Percentiles rank a stretch among this genome's conserved stretches.
phyloP scores from a whole-genome alignment of 1,139 yeast genomes.

The Hemisphaericaspora subhashii region DNA sequence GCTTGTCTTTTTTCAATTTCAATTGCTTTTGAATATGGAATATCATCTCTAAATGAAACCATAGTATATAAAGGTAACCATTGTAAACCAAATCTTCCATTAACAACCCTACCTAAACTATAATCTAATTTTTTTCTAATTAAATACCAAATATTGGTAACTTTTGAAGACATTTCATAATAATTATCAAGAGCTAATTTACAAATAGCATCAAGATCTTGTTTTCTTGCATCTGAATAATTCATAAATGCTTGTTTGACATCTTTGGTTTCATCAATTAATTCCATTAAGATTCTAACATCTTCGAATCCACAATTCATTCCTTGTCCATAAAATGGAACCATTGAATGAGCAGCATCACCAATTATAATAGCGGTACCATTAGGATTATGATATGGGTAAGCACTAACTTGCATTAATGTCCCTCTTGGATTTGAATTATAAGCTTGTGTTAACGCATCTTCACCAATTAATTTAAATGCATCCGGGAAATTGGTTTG shows the following conservation, averaged over 20 bases:
- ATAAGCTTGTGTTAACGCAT: constrained; percentile 52
- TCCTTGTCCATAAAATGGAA: constrained; percentile 96
- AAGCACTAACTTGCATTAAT: constrained; percentile 64
- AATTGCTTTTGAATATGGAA: constrained; percentile 72
- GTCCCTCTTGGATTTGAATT: constrained; percentile 71
- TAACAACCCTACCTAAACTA: constrained; percentile 51
- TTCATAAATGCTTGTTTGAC: constrained; percentile 52
- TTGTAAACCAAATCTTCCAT: constrained; percentile 43
- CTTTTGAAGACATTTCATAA: constrained; percentile 85
- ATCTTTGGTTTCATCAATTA: constrained; percentile 46
- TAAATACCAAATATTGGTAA: constrained; percentile 61
- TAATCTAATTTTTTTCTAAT: constrained; percentile 70
- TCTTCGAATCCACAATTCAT: constrained; percentile 97
- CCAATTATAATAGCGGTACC: constrained; percentile 75
- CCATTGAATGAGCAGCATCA: constrained; percentile 97
- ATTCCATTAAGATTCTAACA: constrained; percentile 62
- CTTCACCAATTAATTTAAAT: constrained; percentile 60
- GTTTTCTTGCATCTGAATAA: constrained; percentile 58
- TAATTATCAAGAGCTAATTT: constrained; percentile 80
- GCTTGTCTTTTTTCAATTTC: constrained; percentile 52
- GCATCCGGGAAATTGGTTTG: constrained; percentile 72
- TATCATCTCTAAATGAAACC: constrained; percentile 87
- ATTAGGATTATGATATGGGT: constrained; percentile 64
- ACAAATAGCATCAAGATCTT: constrained; percentile 73
- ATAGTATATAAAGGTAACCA: constrained; percentile 92